phyloP scores from a whole-genome alignment of 2,329 filamentous ascomycete species.

The Ceratocystis papillata region DNA sequence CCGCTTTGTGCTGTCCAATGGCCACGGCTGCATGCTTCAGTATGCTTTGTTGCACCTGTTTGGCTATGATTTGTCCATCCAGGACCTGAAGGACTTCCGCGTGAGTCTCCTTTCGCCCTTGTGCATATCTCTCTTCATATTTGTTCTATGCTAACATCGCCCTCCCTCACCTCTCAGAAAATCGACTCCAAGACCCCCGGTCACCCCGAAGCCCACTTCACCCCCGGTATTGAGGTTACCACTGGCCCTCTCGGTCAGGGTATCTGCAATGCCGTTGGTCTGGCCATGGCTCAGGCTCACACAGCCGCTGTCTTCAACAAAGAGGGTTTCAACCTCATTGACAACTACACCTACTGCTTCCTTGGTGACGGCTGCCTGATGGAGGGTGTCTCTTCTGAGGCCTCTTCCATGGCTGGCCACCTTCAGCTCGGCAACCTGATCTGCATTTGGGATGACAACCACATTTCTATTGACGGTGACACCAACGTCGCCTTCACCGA shows the following conservation, averaged over 20 bases:
- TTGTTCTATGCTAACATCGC: conserved; percentile 21
- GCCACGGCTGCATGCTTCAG: conserved; percentile 98
- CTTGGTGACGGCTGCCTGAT: conserved; percentile 97
- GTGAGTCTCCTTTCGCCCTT: conserved; percentile 45
- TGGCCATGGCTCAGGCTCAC: conserved; percentile 92
- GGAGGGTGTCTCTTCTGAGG: conserved; percentile 94
- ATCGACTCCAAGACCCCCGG: conserved; percentile 74
- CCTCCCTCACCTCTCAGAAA: conserved; percentile 31
- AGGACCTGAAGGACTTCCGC: conserved; percentile 94
- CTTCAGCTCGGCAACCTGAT: conserved; percentile 97
- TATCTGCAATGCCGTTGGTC: conserved; percentile 93
- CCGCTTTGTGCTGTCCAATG: conserved; percentile 97
- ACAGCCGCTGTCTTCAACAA: conserved; percentile 91
- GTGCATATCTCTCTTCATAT: conserved; percentile 7
- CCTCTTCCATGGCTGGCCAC: conserved; percentile 84
- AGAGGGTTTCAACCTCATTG: conserved; percentile 77
- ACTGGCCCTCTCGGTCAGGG: conserved; percentile 96
- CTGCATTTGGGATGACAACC: conserved; percentile 95
- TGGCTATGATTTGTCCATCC: conserved; percentile 74
- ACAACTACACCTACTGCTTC: conserved; percentile 96
- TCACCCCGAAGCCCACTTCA: conserved; percentile 94
- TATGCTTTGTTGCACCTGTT: conserved; percentile 96
- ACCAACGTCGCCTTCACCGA: conserved; percentile 95
- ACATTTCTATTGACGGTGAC: conserved; percentile 90
- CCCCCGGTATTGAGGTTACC: conserved; percentile 92